These are phyloP conservation scores for Dinochytrium kinnereticum DNA, from an alignment of 371 early-diverging fungal genomes.

Conservation along the genomic window DNA sequence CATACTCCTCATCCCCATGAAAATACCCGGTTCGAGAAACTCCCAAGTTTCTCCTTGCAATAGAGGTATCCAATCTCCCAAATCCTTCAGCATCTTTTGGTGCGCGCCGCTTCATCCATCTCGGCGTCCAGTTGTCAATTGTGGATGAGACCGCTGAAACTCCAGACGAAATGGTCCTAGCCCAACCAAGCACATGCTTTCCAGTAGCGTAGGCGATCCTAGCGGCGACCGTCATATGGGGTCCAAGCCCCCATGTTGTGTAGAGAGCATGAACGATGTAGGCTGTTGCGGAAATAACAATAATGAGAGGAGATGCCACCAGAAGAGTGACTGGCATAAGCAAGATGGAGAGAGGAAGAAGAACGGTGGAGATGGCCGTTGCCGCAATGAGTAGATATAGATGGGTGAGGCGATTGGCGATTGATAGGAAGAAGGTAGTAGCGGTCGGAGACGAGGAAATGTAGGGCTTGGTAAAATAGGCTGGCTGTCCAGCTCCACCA, in stretches of 20 bases:
- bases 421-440: neutral
- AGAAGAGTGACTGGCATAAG: slow-evolving; percentile 20
- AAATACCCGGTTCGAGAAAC: too few species aligned
- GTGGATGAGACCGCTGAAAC: neutral
- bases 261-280: slow-evolving; percentile 23
- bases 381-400: slow-evolving; percentile 19
- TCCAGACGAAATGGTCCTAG: neutral
- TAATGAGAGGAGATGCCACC: slow-evolving; percentile 19
- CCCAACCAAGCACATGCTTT: neutral
- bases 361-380: slow-evolving; percentile 21
- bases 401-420: slow-evolving; percentile 15
- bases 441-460: neutral
- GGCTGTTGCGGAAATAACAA: slow-evolving; percentile 7
- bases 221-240: slow-evolving; percentile 13
- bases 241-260: slow-evolving; percentile 27
- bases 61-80: too few species aligned
- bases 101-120: too few species aligned
- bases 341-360: slow-evolving; percentile 21
- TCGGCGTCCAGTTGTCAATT: neutral
- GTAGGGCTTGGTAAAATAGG: neutral
- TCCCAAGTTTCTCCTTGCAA: too few species aligned
- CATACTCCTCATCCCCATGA: too few species aligned
- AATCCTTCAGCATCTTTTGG: too few species aligned
- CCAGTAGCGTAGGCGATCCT: slow-evolving; percentile 21
- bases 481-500: neutral